Percentiles rank a stretch among this genome's conserved stretches.
Conservation (phyloP, 2,329 filamentous ascomycete species). For the Venturiaceae sp. region DNA sequence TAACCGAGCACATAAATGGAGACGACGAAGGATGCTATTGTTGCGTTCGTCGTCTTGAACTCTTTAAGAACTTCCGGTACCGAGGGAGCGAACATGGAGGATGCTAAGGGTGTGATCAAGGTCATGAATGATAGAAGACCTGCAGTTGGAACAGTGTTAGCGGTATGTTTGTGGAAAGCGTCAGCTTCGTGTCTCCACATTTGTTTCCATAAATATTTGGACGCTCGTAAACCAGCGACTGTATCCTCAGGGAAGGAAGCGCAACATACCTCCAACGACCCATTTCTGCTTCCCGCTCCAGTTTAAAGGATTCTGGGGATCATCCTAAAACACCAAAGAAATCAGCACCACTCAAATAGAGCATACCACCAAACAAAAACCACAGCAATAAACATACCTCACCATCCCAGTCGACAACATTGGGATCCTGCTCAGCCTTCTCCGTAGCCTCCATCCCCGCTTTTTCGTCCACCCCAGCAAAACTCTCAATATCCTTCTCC, state of each 20-base stretch:
- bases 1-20: constrained; percentile 29
- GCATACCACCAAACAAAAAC: constrained; percentile 32
- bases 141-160: neutral
- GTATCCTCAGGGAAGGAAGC: constrained; percentile 29
- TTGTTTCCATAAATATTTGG: neutral
- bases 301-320: constrained; percentile 48
- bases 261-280: constrained; percentile 36
- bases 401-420: constrained; percentile 49
- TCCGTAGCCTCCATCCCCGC: neutral
- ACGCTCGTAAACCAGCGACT: too few species aligned
- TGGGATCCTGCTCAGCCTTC: neutral
- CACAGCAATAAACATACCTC: constrained; percentile 15
- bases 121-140: neutral
- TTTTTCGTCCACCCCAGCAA: neutral
- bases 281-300: constrained; percentile 42
- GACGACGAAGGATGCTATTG: constrained; percentile 26
- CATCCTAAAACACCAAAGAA: neutral
- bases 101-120: constrained; percentile 20
- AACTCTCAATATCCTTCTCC: neutral
- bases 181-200: neutral
- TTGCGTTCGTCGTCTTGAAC: constrained; percentile 21
- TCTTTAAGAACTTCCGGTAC: constrained; percentile 19
- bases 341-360: neutral
- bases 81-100: constrained; percentile 25
- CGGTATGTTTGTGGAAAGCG: neutral